Evolutionary conservation across 257 asterid genomes (phyloP), one percentile per base, ranked within the genome.

Genomic region (Prunella vulgaris): DNA sequence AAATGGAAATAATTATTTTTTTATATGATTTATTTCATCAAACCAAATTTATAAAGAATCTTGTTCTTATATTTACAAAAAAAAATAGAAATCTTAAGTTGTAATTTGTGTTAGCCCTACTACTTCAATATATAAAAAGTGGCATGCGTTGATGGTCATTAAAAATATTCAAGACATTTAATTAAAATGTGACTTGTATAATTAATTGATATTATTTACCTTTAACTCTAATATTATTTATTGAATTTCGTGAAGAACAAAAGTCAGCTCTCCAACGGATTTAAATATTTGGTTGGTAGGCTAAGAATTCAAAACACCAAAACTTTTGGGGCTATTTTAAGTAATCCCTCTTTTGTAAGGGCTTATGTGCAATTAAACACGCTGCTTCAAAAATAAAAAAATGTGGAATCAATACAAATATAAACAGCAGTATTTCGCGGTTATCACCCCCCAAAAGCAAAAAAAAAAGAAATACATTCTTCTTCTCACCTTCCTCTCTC

Each of bases 341-440:
- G n/a, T n/a, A n/a, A n/a, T n/a, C n/a, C n/a, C n/a, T n/a, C n/a
- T n/a, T n/a, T n/a, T n/a, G n/a, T n/a, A n/a, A n/a, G n/a, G n/a
- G n/a, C n/a, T n/a, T n/a, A n/a, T n/a, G n/a, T n/a, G 67, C 32
- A 74, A 74, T 69, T 69, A 57, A 58, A 57, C 13, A 60, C n/a
- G n/a, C n/a, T 63, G 60, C 78, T 69, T 70, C 46, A 72, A 71
- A 79, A 68, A 74, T 59, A 48, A 38, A 62, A 70, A 60, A 74
- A 60, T 46, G 56, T 44, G 54, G 52, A 74, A 56, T 9, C 76
- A 64, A 74, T 69, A 70, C 77, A 61, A 74, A 72, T 70, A 44
- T 21, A 44, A 68, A 76, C 64, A 68, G 74, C 54, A 59, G 75
- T 64, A 64, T 80, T 80, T 80, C 84, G 81, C 84, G 84, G 84